Evolutionary conservation across 306 rosid genomes (phyloP), one percentile per base, ranked within the genome.

Genomic region (Clitoria ternatea): DNA sequence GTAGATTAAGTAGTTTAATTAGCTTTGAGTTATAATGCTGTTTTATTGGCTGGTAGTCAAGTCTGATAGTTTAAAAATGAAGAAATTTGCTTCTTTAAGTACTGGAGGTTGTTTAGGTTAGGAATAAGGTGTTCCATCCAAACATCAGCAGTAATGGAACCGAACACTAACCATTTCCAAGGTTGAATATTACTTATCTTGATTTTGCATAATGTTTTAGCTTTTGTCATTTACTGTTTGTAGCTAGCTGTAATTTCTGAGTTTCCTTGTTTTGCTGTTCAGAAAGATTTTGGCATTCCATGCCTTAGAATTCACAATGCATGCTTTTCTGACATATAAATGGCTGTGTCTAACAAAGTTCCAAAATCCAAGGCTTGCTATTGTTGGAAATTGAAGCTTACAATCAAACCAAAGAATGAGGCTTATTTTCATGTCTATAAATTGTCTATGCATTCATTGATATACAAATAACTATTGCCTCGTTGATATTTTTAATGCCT

Each of bases 71-170:
- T 47, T 23, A 3, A 20, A 61, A 54, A 35, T 54, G 12, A 5
- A 37, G 26, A 67, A 39, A 22, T 53, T 78, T 29, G 50, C 54
- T 7, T 2, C 17, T 36, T 70, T 36, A 7, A 49, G 12, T 68
- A 19, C 47, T 69, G 81, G 89, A 89, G 97, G 97, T 92, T 73
- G 90, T 96, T 27, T 89, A n/a, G n/a, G n/a, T 92, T 66, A 89
- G 90, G 90, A 92, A 96, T 10, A 92, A 89, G 86, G 96, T 92
- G n/a, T 92, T 89, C 85, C 97, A 92, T 78, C 97, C 97, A 22
- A 92, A 92, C 78, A 87, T 92, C 77, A 92, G 89, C 53, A 89
- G 94, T 73, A 89, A 89, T 22, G 97, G 97, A 75, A 92, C 81
- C 97, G 92, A 11, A 90, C 94, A 19, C 72, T 92, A 37, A 92